Evolutionary conservation across 805 yeast species (phyloP), one percentile per base, ranked within the genome.

Genomic region (Torulaspora franciscae): DNA sequence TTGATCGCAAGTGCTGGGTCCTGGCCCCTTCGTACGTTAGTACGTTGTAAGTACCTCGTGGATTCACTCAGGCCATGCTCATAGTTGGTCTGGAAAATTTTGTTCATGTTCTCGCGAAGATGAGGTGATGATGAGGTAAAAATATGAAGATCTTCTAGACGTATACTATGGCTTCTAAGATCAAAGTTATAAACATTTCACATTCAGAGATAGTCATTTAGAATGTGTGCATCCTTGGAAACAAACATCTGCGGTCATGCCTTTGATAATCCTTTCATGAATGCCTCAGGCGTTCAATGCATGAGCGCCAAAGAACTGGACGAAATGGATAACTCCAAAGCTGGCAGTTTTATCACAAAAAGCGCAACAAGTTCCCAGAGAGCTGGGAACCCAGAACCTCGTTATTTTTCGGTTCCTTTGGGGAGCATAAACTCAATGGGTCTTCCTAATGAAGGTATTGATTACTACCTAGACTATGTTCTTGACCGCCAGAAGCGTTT

Each of bases 361-460:
- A 59, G 64, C 42, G 47, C 61, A 6, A 61, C 66, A 6, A 48
- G 57, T 32, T 25, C 36, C 28, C 50, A 48, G 26, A 55, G 66
- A 48, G 55, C 49, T 22, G 66, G 66, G 11, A 60, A 61, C 36
- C 65, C 65, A 19, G 53, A 57, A 29, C 66, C 66, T 25, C 64
- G 66, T 42, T 61, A 61, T 34, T 29, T 40, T 27, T 49, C 64
- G n/a, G 61, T 60, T 15, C 60, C 65, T 24, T 44, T 61, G 44
- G 66, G 65, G 17, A 57, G 63, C 44, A 61, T 61, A 24, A 60
- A 61, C 43, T 61, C 66, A 10, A 61, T 61, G 65, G 65, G 66
- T 24, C 49, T 61, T 30, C 66, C 66, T 36, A 61, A 61, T 30
- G 42, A 51, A 36, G 66, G 65, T 44, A 47, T 60, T 40, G 58